These are phyloP conservation scores for Hymenoscyphus fraxineus DNA, from an alignment of 2,329 filamentous ascomycete species.

Conservation along the genomic window DNA sequence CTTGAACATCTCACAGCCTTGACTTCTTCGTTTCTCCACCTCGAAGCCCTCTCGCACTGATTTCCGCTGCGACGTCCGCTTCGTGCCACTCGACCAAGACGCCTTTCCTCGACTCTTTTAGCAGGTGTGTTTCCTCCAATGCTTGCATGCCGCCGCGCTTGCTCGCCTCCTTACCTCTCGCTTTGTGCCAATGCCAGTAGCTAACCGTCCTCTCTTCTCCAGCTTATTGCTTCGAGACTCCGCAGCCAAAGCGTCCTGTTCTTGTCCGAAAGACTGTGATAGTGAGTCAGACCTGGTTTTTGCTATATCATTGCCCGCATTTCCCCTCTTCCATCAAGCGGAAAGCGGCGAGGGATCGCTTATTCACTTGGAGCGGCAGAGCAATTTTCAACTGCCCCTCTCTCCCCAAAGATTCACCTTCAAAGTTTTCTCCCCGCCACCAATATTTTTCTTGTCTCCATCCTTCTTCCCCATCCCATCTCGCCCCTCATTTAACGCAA, in stretches of 20 bases:
- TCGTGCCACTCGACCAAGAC: background rate
- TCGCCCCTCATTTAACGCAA: conserved; percentile 8
- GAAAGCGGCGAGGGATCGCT: background rate
- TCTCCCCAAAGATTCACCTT: conserved; percentile 8
- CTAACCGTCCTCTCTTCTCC: conserved; percentile 15
- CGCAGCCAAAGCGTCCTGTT: conserved; percentile 17
- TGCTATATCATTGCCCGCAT: background rate
- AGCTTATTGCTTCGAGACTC: conserved; percentile 21
- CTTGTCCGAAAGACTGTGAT: conserved; percentile 26
- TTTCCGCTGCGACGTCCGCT: background rate
- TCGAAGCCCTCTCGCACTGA: background rate
- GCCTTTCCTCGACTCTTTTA: conserved; percentile 13
- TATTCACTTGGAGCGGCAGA: background rate
- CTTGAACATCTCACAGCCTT: conserved; percentile 26
- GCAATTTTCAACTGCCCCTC: conserved; percentile 3
- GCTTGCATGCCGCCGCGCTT: background rate
- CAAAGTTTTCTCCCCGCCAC: background rate
- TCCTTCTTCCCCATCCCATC: conserved; percentile 5
- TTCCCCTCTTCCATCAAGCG: background rate
- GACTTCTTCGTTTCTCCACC: conserved; percentile 9
- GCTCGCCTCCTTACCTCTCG: background rate
- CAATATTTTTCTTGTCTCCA: background rate
- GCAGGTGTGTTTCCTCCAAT: conserved; percentile 21
- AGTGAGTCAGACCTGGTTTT: conserved; percentile 19
- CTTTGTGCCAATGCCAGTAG: conserved; percentile 5